phyloP scores from a whole-genome alignment of 2,329 filamentous ascomycete species.

The Metarhizium humberi region DNA sequence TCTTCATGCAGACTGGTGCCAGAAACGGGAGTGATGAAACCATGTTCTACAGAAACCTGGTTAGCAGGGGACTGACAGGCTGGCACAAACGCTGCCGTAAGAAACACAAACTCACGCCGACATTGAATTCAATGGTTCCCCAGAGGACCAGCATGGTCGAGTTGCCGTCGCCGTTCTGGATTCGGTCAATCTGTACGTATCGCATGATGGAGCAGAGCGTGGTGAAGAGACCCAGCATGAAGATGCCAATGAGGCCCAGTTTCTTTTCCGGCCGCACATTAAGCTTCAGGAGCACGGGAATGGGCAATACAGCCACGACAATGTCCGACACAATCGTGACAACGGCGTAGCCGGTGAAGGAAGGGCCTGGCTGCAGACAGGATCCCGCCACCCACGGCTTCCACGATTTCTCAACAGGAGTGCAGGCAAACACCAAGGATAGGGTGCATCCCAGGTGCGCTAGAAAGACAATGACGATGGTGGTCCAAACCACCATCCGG shows the following conservation, averaged over 20 bases:
- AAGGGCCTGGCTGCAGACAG: constrained; percentile 36
- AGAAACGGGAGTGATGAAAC: constrained; percentile 37
- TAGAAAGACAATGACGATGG: constrained; percentile 32
- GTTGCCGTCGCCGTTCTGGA: constrained; percentile 41
- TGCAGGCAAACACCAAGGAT: constrained; percentile 40
- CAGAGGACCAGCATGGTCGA: constrained; percentile 47
- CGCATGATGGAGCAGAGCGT: constrained; percentile 45
- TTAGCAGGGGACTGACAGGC: background rate
- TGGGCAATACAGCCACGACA: constrained; percentile 37
- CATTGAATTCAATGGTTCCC: constrained; percentile 49
- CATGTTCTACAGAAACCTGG: constrained; percentile 26
- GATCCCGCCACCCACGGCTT: constrained; percentile 27
- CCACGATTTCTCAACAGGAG: constrained; percentile 39
- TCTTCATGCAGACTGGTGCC: constrained; percentile 31
- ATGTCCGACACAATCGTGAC: constrained; percentile 43
- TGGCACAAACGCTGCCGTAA: background rate
- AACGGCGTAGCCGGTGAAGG: constrained; percentile 41
- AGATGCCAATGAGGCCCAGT: constrained; percentile 39
- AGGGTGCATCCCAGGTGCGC: constrained; percentile 39
- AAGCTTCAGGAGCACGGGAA: constrained; percentile 38
- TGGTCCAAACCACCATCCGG: constrained; percentile 31
- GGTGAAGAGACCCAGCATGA: constrained; percentile 44
- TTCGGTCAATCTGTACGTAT: constrained; percentile 39
- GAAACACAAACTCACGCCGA: constrained; percentile 32
- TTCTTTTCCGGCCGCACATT: constrained; percentile 41